Base-by-base conservation (phyloP, 2,329 filamentous ascomycete genomes). In the Aulographum hederae region DNA sequence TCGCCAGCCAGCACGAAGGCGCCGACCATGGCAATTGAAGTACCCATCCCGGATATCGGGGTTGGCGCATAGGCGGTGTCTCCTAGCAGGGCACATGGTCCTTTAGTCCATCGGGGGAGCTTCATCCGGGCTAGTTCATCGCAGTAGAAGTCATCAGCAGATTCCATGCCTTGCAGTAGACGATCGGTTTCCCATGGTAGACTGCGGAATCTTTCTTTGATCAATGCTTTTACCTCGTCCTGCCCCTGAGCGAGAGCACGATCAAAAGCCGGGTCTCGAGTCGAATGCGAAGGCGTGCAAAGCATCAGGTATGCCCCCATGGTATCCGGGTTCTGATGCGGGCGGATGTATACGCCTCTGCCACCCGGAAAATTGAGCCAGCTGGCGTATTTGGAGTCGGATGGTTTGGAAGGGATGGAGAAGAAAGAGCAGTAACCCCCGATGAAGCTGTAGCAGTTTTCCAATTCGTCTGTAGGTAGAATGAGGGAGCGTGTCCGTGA, bases 81-180 rank as follows among this genome's bases (percentile, higher is more conserved):
- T 4, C 54, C 55, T 2, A 57, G 35, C 3, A 58, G 38, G 5
- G 34, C 51, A 5, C 48, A 41, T n/a, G 49, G 45, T 5, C 51
- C 50, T 13, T 45, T 42, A 1, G 43, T 44, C 48, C 51, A 56
- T 2, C 38, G 32, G 2, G 46, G 37, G 38, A 58, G 46, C 28
- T 48, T 51, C 28, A 58, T 46, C 29, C 57, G 51, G 4, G 46
- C 52, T n/a, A 55, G 41, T 13, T 54, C 48, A 18, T 58, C 50
- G 35, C 52, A 55, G 41, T 63, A 64, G 38, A 60, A 63, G 33
- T 63, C 53, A 1, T 54, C 40, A 0, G 51, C 41, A 1, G 40
- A 42, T 18, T 49, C 40, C 56, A 63, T 56, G 2, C 43, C 56
- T 5, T 46, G 37, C 0, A 61, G 28, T 2, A 56, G 42, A 0